Conservation (phyloP, 2,329 filamentous ascomycete species). For the Penicillium sp. region DNA sequence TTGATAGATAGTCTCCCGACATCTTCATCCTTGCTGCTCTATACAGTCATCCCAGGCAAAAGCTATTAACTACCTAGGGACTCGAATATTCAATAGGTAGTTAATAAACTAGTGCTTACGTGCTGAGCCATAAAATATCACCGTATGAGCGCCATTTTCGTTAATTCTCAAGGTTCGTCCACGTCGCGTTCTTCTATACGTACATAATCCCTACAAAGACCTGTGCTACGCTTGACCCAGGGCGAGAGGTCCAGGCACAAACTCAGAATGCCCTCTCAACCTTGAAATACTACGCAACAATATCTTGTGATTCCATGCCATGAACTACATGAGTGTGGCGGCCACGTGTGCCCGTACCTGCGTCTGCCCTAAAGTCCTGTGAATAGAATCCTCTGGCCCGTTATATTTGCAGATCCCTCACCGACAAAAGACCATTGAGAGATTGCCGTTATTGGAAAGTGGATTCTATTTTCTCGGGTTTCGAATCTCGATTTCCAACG, state of each 20-base stretch:
- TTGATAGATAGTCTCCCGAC: not conserved
- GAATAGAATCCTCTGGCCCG: not conserved
- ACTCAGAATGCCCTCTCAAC: not conserved
- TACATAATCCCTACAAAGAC: not conserved
- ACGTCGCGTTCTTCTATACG: not conserved
- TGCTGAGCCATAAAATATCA: not conserved
- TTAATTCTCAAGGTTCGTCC: not conserved
- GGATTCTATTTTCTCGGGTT: not conserved
- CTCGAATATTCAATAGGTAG: not conserved
- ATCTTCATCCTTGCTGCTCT: not conserved
- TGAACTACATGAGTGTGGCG: not conserved
- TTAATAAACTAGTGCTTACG: not conserved
- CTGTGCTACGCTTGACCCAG: not conserved
- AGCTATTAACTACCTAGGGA: not conserved
- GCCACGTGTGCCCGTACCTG: not conserved
- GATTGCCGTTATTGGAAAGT: no score
- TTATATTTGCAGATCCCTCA: not conserved
- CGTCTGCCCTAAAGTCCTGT: not conserved
- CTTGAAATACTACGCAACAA: not conserved
- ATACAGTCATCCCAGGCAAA: no score
- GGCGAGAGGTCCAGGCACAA: not conserved
- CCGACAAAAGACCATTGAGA: no score
- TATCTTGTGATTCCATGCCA: not conserved
- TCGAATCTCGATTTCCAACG: no score
- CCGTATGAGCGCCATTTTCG: not conserved